phyloP scores from a whole-genome alignment of 805 yeast genomes.

The Ogataea henricii region DNA sequence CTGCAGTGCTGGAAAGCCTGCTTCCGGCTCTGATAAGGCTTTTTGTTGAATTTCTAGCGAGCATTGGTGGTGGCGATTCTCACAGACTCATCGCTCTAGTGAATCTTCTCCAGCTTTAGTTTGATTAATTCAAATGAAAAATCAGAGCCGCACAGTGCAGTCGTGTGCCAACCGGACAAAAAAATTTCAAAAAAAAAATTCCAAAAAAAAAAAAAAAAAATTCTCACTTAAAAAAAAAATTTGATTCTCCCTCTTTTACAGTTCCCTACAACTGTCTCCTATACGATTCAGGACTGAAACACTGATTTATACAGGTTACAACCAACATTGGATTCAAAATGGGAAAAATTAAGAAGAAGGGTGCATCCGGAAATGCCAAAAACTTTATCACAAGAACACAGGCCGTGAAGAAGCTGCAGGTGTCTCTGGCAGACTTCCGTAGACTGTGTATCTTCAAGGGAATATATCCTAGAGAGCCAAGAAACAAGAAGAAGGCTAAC shows the following conservation, averaged over 20 bases:
- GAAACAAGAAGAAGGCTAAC: slow-evolving; percentile 94
- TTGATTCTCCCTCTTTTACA: slow-evolving; percentile 12
- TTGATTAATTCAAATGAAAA: too few species aligned
- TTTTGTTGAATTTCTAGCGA: too few species aligned
- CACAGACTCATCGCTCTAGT: too few species aligned
- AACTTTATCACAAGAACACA: slow-evolving; percentile 92
- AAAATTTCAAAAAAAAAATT: background rate
- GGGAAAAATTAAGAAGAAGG: slow-evolving; percentile 80
- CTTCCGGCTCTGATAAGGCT: too few species aligned
- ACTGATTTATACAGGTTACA: background rate
- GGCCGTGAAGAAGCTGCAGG: slow-evolving; percentile 88
- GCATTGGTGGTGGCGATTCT: too few species aligned
- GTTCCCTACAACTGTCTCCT: background rate
- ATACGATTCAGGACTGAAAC: background rate
- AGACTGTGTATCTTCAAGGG: slow-evolving; percentile 97
- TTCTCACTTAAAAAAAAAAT: slow-evolving; percentile 14
- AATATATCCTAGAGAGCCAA: slow-evolving; percentile 94
- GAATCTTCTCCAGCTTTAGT: too few species aligned
- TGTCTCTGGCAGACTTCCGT: slow-evolving; percentile 94
- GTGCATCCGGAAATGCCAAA: slow-evolving; percentile 85
- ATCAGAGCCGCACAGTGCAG: slow-evolving; percentile 3
- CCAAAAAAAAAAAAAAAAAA: slow-evolving; percentile 13
- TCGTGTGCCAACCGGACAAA: slow-evolving; percentile 17
- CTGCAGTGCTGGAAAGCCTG: too few species aligned
- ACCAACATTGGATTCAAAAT: slow-evolving; percentile 24